Conservation (phyloP, 2,329 filamentous ascomycete species). For the Diaporthe sp. region DNA sequence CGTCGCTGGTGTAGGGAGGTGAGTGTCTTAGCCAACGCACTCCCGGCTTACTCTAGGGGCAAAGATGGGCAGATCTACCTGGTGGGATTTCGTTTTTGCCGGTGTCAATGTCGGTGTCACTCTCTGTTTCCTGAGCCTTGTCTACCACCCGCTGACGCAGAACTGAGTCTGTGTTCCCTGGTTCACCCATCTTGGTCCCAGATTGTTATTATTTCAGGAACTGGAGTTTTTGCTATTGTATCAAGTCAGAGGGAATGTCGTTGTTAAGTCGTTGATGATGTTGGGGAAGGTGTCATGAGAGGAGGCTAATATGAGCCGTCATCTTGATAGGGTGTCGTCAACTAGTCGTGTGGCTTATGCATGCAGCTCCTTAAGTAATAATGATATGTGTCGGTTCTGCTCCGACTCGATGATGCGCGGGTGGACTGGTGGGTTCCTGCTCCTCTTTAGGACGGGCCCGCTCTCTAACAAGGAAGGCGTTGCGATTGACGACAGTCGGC, state of each 20-base stretch:
- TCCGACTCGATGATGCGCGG: constrained; percentile 9
- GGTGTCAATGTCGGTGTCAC: background rate
- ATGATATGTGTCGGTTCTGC: constrained; percentile 10
- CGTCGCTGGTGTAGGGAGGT: background rate
- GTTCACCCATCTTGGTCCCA: background rate
- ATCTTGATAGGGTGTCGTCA: background rate
- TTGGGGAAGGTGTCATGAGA: background rate
- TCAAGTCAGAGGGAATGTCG: background rate
- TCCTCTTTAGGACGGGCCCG: background rate
- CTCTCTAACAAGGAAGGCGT: background rate
- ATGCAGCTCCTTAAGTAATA: constrained; percentile 1
- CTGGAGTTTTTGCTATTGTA: background rate
- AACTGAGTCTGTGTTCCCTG: background rate
- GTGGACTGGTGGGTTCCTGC: constrained; percentile 7
- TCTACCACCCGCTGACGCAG: constrained; percentile 20
- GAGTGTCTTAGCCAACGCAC: background rate
- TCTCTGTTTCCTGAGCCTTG: background rate
- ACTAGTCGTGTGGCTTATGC: constrained; percentile 10
- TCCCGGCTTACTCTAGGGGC: background rate
- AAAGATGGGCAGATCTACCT: constrained; percentile 14
- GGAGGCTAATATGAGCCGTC: background rate
- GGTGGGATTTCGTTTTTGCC: constrained; percentile 31
- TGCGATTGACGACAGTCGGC: constrained; percentile 1
- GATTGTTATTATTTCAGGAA: background rate
- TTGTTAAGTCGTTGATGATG: background rate